These are phyloP conservation scores for Hypoxylon subgilvum DNA, from an alignment of 495 filamentous ascomycete species.

Conservation along the genomic window DNA sequence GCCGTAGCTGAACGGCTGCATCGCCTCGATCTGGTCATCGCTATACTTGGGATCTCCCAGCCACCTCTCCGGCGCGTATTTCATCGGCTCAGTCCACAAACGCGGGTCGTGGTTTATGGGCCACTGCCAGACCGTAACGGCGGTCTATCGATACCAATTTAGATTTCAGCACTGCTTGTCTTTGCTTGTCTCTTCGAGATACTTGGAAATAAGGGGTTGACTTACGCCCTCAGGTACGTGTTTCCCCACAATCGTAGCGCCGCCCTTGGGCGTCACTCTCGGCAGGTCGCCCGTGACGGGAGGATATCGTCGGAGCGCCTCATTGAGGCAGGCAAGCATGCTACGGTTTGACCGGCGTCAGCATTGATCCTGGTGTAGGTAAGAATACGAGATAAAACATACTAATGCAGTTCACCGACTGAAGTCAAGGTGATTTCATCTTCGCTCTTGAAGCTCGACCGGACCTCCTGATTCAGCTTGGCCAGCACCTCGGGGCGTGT, in stretches of 20 bases:
- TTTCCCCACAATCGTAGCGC: constrained; percentile 54
- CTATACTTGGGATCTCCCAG: constrained; percentile 44
- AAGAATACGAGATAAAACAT: background rate
- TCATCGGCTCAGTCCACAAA: constrained; percentile 52
- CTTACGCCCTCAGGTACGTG: constrained; percentile 48
- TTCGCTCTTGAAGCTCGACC: constrained; percentile 53
- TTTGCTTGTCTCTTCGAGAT: background rate
- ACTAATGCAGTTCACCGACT: constrained; percentile 56
- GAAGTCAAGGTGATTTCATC: constrained; percentile 59
- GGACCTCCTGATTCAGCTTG: constrained; percentile 59
- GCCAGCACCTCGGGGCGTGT: constrained; percentile 50
- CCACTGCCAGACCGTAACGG: constrained; percentile 57
- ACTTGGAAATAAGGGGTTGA: background rate
- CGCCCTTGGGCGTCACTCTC: constrained; percentile 53
- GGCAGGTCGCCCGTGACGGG: constrained; percentile 57
- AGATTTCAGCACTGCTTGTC: background rate
- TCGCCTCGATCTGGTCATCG: constrained; percentile 52
- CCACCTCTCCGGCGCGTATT: constrained; percentile 61
- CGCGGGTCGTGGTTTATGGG: constrained; percentile 46
- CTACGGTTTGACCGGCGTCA: background rate
- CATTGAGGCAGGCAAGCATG: constrained; percentile 62
- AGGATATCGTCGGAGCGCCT: constrained; percentile 65
- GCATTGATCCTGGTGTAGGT: background rate
- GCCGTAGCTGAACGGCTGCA: constrained; percentile 60
- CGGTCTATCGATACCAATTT: constrained; percentile 35